Percentiles rank a stretch among this genome's conserved stretches.
Evolutionary conservation across 2,329 filamentous ascomycete genomes (phyloP).

Genomic region (Fusarium sp.): DNA sequence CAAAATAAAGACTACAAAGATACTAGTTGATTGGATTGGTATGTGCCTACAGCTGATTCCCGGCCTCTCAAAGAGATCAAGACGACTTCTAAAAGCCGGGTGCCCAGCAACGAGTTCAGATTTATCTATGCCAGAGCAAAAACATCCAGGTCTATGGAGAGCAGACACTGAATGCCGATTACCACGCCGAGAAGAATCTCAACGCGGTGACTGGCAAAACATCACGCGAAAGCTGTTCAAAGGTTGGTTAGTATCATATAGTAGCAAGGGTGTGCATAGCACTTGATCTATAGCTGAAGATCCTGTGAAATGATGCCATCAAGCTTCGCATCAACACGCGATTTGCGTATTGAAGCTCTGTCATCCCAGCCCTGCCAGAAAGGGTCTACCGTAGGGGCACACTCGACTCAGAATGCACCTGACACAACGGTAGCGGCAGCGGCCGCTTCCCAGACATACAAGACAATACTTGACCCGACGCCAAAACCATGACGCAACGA

Average conservation of each 20-base stretch:
- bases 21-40: neutral
- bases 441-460: constrained; percentile 17
- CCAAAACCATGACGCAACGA: constrained; percentile 20
- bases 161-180: constrained; percentile 63
- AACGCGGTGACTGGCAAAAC: constrained; percentile 52
- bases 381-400: neutral
- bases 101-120: constrained; percentile 66
- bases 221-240: constrained; percentile 4
- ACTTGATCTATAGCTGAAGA: neutral
- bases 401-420: neutral
- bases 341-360: neutral
- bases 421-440: constrained; percentile 1
- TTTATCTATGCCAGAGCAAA: constrained; percentile 68
- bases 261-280: constrained; percentile 5
- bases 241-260: constrained; percentile 24
- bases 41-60: constrained; percentile 72
- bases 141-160: constrained; percentile 63
- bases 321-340: neutral
- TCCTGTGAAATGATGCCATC: constrained; percentile 16
- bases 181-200: constrained; percentile 48
- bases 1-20: neutral
- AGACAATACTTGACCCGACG: neutral
- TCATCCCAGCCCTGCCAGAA: constrained; percentile 7
- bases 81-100: constrained; percentile 66
- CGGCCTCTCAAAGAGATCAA: constrained; percentile 64